Evolutionary conservation across 2,329 filamentous ascomycete genomes (phyloP), one percentile per base, ranked within the genome.

Genomic region (Alternaria panax): DNA sequence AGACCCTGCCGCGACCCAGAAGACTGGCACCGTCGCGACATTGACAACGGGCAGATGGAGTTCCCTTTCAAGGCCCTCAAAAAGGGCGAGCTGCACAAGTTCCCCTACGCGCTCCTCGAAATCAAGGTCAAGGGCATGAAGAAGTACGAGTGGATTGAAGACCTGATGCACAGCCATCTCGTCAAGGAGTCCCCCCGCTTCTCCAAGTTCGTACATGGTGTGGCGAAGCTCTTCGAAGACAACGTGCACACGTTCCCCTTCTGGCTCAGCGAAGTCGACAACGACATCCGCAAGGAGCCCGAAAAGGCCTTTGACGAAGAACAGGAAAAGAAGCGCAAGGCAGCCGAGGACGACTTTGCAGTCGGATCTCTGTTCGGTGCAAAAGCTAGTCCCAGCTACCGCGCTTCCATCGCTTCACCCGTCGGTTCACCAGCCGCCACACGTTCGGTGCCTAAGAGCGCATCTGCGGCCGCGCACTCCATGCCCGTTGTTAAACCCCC

Each of bases 221-320:
- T 96, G 5, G 93, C 94, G 7, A 89, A 90, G 38, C 84, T 99
- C 2, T 98, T 98, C 68, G 95, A 98, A 72, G 82, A 99, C 78
- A 88, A 97, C 73, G 93, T 99, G 77, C 98, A 98, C 80, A 93
- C 88, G 63, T 88, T 98, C 72, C 95, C 95, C 14, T 97, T 98
- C 82, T 99, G 95, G 95, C 86, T 98, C 32, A 90, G 90, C 70
- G 91, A 96, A 63, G 85, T 98, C 42, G 94, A 97, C 75, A 92
- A 87, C 30, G 95, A 99, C 75, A 99, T 99, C 74, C 90, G 94
- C 67, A 92, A 92, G 75, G 93, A 98, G 75, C 95, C 95, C 0
- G 91, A 95, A 75, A 86, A 87, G 63, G 94, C 94, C 0, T 97
- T 96, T 75, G 91, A 96, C 65, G 90, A 95, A 70, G 93, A 98